Evolutionary conservation across 2,329 filamentous ascomycete species (phyloP), one percentile per base, ranked within the genome.

Genomic region (Coniella vitis): DNA sequence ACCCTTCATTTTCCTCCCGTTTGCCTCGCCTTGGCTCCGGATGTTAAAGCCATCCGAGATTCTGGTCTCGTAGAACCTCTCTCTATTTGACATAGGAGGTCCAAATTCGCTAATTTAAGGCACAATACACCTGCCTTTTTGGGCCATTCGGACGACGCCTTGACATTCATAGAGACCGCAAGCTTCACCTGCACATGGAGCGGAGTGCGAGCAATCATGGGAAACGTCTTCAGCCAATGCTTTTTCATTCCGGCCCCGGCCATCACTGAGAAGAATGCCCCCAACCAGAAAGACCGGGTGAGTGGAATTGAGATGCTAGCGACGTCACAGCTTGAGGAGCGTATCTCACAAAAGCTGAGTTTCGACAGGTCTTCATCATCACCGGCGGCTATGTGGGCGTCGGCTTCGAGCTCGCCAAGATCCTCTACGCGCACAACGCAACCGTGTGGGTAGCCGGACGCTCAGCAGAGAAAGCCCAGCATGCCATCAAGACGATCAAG

Each of bases 401-500:
- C 7, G 74, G 74, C 7, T 63, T 67, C 39, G 71, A 76, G 53
- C 63, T 78, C 4, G 60, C 59, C 45, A 67, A 67, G 37, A 69
- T 78, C 9, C 65, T 79, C 14, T 79, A 78, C 57, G 56, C 60
- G 3, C 65, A 65, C 16, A 70, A 73, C 46, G 73, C 62, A 16
- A 76, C 64, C 4, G 67, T 78, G 19, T 78, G 75, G 55, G 57
- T 77, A 31, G 72, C 71, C 3, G 68, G 66, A 3, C 70, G 73
- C 39, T 48, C 44, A 14, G 13, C 16, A 2, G 4, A 21, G 3
- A 53, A 50, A 21, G 43, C 32, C 31, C 4, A 41, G 9, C 22
- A n/a, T 2, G 48, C 48, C 14, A 34, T 47, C 8, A 20, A 19
- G 16, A 38, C 7, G 3, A 22, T 51, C 32, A 42, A 22, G 7